Conservation (phyloP, 2,329 filamentous ascomycete genomes). For the Pestalotiopsis sp. region DNA sequence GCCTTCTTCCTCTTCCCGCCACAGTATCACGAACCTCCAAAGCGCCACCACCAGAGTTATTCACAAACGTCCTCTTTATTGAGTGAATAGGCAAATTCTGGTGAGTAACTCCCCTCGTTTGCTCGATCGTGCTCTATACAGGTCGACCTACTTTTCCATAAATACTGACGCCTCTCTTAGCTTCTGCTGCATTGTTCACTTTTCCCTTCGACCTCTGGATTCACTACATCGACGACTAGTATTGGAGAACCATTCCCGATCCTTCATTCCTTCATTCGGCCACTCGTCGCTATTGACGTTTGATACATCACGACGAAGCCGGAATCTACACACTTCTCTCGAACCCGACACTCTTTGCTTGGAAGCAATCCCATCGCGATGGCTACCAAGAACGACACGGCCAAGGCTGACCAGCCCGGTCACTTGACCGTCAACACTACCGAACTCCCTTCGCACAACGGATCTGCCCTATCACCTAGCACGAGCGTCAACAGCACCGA, state of each 20-base stretch:
- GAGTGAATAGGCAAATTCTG: not conserved
- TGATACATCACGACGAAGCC: conserved; percentile 1
- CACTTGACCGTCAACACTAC: conserved; percentile 16
- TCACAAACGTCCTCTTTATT: not conserved
- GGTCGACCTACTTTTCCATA: not conserved
- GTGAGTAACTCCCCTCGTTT: not conserved
- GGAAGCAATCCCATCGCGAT: conserved; percentile 4
- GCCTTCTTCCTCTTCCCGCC: not conserved
- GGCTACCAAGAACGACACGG: conserved; percentile 6
- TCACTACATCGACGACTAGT: conserved; percentile 4
- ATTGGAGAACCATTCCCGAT: not conserved
- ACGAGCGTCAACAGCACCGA: conserved; percentile 16
- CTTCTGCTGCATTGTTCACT: not conserved
- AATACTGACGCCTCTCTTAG: not conserved
- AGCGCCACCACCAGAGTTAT: not conserved
- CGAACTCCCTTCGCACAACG: conserved; percentile 23
- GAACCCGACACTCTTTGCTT: not conserved
- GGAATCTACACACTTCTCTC: not conserved
- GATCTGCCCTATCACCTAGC: conserved; percentile 16
- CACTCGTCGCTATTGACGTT: not conserved
- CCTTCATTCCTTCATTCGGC: not conserved
- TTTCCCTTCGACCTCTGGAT: not conserved
- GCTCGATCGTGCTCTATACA: not conserved
- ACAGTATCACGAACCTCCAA: not conserved
- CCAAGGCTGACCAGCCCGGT: conserved; percentile 10